Percentiles rank a stretch among this genome's conserved stretches.
These are phyloP conservation scores for Cronartium quercuum DNA, from an alignment of 1,284 basidiomycete species.

Conservation along the genomic window DNA sequence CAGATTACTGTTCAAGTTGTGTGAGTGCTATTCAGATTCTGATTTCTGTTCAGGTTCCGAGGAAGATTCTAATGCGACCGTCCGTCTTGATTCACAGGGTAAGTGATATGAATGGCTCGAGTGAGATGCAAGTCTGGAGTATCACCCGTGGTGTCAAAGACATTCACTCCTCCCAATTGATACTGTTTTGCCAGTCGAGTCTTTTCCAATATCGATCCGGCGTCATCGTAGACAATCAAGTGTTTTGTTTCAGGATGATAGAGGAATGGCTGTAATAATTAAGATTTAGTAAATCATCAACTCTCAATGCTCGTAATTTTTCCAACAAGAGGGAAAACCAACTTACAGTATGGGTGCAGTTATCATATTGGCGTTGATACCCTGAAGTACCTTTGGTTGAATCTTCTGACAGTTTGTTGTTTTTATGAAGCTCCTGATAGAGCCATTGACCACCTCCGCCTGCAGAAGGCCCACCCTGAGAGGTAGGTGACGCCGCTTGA, in stretches of 20 bases:
- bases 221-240: slow-evolving; percentile 31
- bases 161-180: slow-evolving; percentile 13
- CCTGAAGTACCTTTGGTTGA: slow-evolving; percentile 14
- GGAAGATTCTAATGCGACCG: too few relatives aligned
- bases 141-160: slow-evolving; percentile 37
- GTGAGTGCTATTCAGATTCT: too few relatives aligned
- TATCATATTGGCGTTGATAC: slow-evolving; percentile 32
- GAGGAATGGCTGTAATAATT: slow-evolving; percentile 27
- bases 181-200: slow-evolving; percentile 5
- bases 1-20: too few relatives aligned
- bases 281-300: background rate
- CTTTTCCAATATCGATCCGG: slow-evolving; percentile 21
- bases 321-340: background rate
- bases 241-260: slow-evolving; percentile 19
- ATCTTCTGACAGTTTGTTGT: slow-evolving; percentile 16
- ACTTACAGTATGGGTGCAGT: slow-evolving; percentile 30
- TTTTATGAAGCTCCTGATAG: slow-evolving; percentile 10
- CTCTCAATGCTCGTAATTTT: background rate
- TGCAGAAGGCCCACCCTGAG: slow-evolving; percentile 18
- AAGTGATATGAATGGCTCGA: slow-evolving; percentile 12
- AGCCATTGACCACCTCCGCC: slow-evolving; percentile 21
- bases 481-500: slow-evolving; percentile 1
- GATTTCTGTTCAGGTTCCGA: too few relatives aligned
- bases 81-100: too few relatives aligned
- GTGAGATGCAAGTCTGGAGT: slow-evolving; percentile 15